Percentiles rank a stretch among this genome's conserved stretches.
Evolutionary conservation across 1,139 yeast species (phyloP).

Genomic region (Blastobotrys petasosporus): DNA sequence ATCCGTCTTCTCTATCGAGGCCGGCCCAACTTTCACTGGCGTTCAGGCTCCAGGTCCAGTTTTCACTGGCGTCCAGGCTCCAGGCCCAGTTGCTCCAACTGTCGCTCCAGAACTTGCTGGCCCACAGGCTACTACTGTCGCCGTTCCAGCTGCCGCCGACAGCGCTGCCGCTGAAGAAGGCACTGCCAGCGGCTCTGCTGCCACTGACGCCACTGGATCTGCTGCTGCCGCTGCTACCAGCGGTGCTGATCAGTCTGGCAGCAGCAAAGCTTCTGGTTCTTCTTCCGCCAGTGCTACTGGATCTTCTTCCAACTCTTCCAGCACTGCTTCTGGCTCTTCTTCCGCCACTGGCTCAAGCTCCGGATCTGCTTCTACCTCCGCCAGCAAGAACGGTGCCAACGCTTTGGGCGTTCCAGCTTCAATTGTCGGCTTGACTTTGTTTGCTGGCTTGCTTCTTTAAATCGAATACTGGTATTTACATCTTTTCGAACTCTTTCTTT

Average conservation of each 20-base stretch:
- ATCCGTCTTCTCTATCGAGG: conserved; percentile 8
- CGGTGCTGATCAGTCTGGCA: conserved; percentile 1
- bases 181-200: conserved; percentile 1
- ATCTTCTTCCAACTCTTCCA: background rate
- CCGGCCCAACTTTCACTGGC: conserved; percentile 6
- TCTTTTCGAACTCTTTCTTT: too few relatives aligned
- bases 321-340: background rate
- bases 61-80: conserved; percentile 1
- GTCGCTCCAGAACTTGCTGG: background rate
- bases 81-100: conserved; percentile 3
- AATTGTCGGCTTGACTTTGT: conserved; percentile 1
- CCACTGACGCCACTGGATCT: background rate
- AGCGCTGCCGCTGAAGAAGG: background rate
- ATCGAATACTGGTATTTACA: background rate
- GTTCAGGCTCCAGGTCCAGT: conserved; percentile 2
- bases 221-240: background rate
- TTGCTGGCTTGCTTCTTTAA: background rate
- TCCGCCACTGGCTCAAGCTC: background rate
- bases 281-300: conserved; percentile 1
- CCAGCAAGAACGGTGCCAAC: conserved; percentile 4
- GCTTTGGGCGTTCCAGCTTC: background rate
- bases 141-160: background rate
- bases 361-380: conserved; percentile 6
- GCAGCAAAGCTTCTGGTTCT: background rate
- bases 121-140: conserved; percentile 1